phyloP scores from a whole-genome alignment of 768 basidiomycete genomes.

The Suillus plorans region DNA sequence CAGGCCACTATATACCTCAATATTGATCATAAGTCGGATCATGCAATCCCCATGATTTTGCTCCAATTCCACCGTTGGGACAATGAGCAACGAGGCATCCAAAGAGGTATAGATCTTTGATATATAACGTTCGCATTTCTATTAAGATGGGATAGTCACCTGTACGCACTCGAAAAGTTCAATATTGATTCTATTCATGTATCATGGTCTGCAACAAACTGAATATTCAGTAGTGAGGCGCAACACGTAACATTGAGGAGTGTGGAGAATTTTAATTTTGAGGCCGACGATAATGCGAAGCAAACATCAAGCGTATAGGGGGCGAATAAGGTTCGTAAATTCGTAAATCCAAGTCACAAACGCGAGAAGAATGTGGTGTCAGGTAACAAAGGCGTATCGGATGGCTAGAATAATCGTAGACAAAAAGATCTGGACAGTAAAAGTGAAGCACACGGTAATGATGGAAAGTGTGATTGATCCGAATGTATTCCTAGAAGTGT shows the following conservation, averaged over 20 bases:
- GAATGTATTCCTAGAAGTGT: slow-evolving; percentile 5
- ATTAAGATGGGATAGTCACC: too few species aligned
- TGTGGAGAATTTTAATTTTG: neutral
- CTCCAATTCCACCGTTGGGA: too few species aligned
- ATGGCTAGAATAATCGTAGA: slow-evolving; percentile 2
- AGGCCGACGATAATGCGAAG: neutral
- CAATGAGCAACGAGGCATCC: too few species aligned
- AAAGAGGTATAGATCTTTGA: too few species aligned
- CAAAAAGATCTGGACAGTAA: neutral
- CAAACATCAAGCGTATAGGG: neutral
- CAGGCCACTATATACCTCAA: too few species aligned
- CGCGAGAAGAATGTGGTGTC: neutral
- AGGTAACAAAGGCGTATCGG: neutral
- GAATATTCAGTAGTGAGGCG: neutral
- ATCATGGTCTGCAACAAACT: neutral
- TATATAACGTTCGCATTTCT: too few species aligned
- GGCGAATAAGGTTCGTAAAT: neutral
- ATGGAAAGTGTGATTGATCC: neutral
- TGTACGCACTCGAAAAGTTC: neutral
- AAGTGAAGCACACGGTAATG: neutral
- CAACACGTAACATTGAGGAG: neutral
- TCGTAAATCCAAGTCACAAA: slow-evolving; percentile 5
- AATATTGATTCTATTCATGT: neutral
- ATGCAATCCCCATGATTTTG: too few species aligned
- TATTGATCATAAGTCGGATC: too few species aligned